These are phyloP conservation scores for Neurospora sp. DNA, from an alignment of 495 filamentous ascomycete genomes.

Conservation along the genomic window DNA sequence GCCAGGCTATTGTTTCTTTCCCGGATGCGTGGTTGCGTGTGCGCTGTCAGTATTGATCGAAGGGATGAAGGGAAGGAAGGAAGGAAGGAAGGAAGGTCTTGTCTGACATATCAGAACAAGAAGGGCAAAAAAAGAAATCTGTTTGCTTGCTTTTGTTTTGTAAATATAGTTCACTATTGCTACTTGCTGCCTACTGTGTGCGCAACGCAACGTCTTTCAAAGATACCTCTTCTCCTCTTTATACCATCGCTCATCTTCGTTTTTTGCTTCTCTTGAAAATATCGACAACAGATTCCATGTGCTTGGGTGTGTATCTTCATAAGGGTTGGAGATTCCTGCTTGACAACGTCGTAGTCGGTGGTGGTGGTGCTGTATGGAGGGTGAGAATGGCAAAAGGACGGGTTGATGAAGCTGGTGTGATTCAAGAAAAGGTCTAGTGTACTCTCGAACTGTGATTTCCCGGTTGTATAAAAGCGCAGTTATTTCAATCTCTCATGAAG, in stretches of 20 bases:
- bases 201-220: neutral
- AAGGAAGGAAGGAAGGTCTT: neutral
- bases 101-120: neutral
- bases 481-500: neutral
- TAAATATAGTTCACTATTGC: neutral
- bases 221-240: neutral
- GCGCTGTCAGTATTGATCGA: neutral
- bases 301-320: too few species aligned
- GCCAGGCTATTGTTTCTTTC: neutral
- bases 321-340: too few species aligned
- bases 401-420: too few species aligned
- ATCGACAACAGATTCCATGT: too few species aligned
- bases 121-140: neutral
- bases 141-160: neutral
- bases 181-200: neutral
- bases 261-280: too few species aligned
- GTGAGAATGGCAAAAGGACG: too few species aligned
- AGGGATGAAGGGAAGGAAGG: neutral
- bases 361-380: too few species aligned
- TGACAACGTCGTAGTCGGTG: too few species aligned
- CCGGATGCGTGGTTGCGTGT: neutral
- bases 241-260: neutral
- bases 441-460: neutral
- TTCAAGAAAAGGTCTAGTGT: too few species aligned
- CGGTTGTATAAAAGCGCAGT: neutral